These are phyloP conservation scores for Colletotrichum navitas DNA, from an alignment of 2,329 filamentous ascomycete species.

Conservation along the genomic window DNA sequence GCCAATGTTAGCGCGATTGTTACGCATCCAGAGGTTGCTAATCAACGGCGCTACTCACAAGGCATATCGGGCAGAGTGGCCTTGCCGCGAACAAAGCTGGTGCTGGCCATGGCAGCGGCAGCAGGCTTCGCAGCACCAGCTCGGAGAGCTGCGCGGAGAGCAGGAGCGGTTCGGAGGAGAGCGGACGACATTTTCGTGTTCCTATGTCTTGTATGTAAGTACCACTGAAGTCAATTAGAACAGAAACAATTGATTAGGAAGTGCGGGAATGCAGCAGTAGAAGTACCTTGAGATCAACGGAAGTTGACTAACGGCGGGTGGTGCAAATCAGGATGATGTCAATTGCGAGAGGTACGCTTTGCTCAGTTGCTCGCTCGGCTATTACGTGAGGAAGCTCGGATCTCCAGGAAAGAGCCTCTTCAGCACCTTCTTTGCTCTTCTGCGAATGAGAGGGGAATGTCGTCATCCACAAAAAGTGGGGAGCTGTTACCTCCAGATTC, in stretches of 20 bases:
- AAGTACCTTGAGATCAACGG: conserved; percentile 43
- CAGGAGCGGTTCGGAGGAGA: conserved; percentile 78
- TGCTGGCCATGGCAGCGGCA: conserved; percentile 75
- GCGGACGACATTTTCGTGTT: conserved; percentile 76
- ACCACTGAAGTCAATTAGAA: background rate
- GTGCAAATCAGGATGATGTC: conserved; percentile 36
- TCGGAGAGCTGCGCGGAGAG: conserved; percentile 78
- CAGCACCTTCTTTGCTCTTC: conserved; percentile 21
- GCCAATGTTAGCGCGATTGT: conserved; percentile 4
- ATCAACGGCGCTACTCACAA: conserved; percentile 55
- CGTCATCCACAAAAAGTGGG: conserved; percentile 36
- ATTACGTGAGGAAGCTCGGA: conserved; percentile 42
- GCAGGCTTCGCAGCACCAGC: conserved; percentile 71
- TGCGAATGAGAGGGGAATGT: conserved; percentile 38
- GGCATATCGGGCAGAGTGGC: conserved; percentile 92
- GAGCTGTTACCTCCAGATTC: conserved; percentile 24
- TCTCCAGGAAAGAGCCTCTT: conserved; percentile 35
- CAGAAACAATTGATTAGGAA: background rate
- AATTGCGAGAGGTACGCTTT: conserved; percentile 35
- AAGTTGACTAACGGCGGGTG: conserved; percentile 34
- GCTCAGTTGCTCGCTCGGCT: conserved; percentile 25
- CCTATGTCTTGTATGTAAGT: conserved; percentile 27
- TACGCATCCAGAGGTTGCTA: background rate
- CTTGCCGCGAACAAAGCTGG: conserved; percentile 86
- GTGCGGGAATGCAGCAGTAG: background rate